Conservation (phyloP, 1,284 basidiomycete species). For the Amylostereum areolatum region DNA sequence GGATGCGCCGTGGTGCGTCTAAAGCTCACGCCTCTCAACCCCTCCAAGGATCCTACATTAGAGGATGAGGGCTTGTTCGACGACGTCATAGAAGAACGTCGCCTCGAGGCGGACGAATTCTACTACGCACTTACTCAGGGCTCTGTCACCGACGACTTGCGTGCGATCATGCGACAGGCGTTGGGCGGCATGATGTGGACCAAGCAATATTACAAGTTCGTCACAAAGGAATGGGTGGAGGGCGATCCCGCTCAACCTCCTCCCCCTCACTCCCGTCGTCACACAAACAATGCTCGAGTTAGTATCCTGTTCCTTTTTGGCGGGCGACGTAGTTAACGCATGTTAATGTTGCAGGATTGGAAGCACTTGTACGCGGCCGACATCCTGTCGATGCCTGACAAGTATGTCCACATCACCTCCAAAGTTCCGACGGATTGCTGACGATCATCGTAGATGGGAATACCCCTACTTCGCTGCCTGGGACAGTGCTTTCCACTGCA, state of each 20-base stretch:
- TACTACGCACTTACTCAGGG: constrained; percentile 78
- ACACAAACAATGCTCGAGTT: constrained; percentile 34
- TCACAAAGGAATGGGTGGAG: constrained; percentile 93
- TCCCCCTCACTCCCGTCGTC: constrained; percentile 87
- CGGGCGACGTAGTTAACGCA: neutral
- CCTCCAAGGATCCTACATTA: constrained; percentile 72
- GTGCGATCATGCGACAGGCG: constrained; percentile 97
- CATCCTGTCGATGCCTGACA: constrained; percentile 98
- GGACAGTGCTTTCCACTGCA: constrained; percentile 98
- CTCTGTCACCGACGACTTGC: constrained; percentile 86
- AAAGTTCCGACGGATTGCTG: neutral
- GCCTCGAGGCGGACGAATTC: constrained; percentile 94
- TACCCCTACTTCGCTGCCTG: constrained; percentile 94
- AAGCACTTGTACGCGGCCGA: constrained; percentile 93
- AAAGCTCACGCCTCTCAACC: constrained; percentile 80
- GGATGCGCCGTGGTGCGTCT: constrained; percentile 95
- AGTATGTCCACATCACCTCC: constrained; percentile 40
- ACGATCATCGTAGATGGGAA: constrained; percentile 70
- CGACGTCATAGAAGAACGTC: constrained; percentile 80
- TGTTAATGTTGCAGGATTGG: constrained; percentile 62
- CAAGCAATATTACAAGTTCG: constrained; percentile 95
- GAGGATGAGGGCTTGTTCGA: constrained; percentile 92
- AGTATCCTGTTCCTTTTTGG: neutral
- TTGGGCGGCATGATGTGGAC: constrained; percentile 98
- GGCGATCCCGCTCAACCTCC: constrained; percentile 94